These are phyloP conservation scores for Corylus heterophylla DNA, from an alignment of 306 rosid species.

Conservation along the genomic window DNA sequence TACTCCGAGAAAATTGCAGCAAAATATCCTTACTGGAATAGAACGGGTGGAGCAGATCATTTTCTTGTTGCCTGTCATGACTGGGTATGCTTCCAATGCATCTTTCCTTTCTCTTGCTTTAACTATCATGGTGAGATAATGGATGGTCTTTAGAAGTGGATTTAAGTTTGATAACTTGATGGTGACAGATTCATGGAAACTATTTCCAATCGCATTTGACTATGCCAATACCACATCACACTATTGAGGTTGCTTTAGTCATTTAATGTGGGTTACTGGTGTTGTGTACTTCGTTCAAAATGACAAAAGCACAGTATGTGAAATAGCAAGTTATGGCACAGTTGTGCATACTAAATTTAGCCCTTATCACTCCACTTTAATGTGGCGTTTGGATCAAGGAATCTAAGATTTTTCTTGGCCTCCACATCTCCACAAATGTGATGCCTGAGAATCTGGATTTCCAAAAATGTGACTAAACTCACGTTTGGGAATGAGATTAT, in stretches of 20 bases:
- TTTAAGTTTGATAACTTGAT: conserved; percentile 19
- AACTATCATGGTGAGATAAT: conserved; percentile 6
- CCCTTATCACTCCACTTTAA: background rate
- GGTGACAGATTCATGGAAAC: conserved; percentile 14
- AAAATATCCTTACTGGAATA: conserved; percentile 69
- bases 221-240: background rate
- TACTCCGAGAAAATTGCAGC: conserved; percentile 74
- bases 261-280: conserved; percentile 14
- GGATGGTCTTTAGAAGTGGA: conserved; percentile 10
- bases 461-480: too few relatives aligned
- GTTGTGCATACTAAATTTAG: conserved; percentile 25
- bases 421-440: too few relatives aligned
- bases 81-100: conserved; percentile 59
- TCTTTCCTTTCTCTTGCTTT: conserved; percentile 9
- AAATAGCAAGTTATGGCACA: conserved; percentile 14
- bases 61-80: conserved; percentile 98
- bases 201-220: background rate
- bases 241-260: conserved; percentile 4
- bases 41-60: conserved; percentile 94
- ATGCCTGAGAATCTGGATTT: too few relatives aligned
- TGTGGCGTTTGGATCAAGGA: too few relatives aligned
- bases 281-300: conserved; percentile 15
- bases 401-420: too few relatives aligned
- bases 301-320: background rate
- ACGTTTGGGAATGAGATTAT: too few relatives aligned